Percentiles rank a stretch among this genome's conserved stretches.
These are phyloP conservation scores for Hymenoscyphus fraxineus DNA, from an alignment of 2,329 filamentous ascomycete species.

Conservation along the genomic window DNA sequence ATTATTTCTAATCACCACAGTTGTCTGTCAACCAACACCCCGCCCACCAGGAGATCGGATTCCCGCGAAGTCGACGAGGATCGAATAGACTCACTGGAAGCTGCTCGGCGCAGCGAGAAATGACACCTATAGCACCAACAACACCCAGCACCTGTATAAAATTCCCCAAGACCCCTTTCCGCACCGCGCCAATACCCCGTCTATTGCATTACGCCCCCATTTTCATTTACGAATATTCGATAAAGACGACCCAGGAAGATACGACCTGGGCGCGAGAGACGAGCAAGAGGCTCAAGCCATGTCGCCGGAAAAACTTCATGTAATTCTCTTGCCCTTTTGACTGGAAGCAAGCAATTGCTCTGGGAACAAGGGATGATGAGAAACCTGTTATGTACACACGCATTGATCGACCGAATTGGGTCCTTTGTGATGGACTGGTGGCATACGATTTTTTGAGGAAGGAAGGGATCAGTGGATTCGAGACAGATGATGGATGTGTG, in stretches of 20 bases:
- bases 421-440: slow-evolving; percentile 19
- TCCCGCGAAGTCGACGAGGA: slow-evolving; percentile 31
- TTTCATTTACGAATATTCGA: slow-evolving; percentile 26
- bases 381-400: slow-evolving; percentile 13
- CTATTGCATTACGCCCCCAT: slow-evolving; percentile 23
- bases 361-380: slow-evolving; percentile 7
- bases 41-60: slow-evolving; percentile 20
- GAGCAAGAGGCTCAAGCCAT: background rate
- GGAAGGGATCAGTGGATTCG: slow-evolving; percentile 12
- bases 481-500: background rate
- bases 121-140: slow-evolving; percentile 21
- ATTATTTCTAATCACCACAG: slow-evolving; percentile 21
- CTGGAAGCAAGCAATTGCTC: slow-evolving; percentile 7
- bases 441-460: slow-evolving; percentile 2
- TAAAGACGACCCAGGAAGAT: slow-evolving; percentile 13
- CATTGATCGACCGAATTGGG: slow-evolving; percentile 23
- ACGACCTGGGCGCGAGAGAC: background rate
- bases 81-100: slow-evolving; percentile 19
- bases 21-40: slow-evolving; percentile 12
- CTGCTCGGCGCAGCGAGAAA: slow-evolving; percentile 20
- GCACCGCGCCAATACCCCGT: slow-evolving; percentile 22
- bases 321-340: slow-evolving; percentile 10
- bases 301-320: slow-evolving; percentile 13
- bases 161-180: slow-evolving; percentile 16
- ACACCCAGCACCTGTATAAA: slow-evolving; percentile 23